Evolutionary conservation across 495 filamentous ascomycete genomes (phyloP).

Genomic region (Penicillium macrosclerotiorum): DNA sequence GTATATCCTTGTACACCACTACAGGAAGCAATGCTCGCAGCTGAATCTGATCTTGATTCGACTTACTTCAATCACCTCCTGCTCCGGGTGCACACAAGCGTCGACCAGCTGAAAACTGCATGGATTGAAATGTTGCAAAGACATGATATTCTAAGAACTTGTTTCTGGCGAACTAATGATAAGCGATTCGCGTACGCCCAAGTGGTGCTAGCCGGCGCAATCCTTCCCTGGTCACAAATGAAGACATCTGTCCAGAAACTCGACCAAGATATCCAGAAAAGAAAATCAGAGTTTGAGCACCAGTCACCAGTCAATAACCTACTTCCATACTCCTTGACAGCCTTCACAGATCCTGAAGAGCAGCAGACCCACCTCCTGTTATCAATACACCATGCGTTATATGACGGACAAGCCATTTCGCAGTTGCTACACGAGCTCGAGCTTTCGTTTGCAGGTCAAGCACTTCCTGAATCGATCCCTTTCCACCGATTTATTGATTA

Average conservation of each 20-base stretch:
- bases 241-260: constrained; percentile 15
- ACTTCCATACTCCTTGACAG: constrained; percentile 30
- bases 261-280: constrained; percentile 13
- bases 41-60: constrained; percentile 34
- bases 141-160: constrained; percentile 64
- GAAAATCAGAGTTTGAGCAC: constrained; percentile 23
- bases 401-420: constrained; percentile 71
- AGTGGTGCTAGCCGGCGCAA: constrained; percentile 43
- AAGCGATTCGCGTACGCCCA: constrained; percentile 54
- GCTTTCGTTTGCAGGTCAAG: constrained; percentile 37
- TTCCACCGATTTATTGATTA: constrained; percentile 45
- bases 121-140: constrained; percentile 53
- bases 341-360: constrained; percentile 11
- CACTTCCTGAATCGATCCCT: constrained; percentile 33
- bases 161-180: constrained; percentile 55
- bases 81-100: constrained; percentile 44
- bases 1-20: constrained; percentile 78
- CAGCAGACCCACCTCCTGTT: constrained; percentile 42
- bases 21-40: constrained; percentile 76
- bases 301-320: constrained; percentile 18
- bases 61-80: constrained; percentile 57
- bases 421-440: constrained; percentile 66
- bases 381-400: constrained; percentile 77
- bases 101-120: constrained; percentile 34
- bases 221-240: constrained; percentile 21